Conservation (phyloP, 768 basidiomycete genomes). For the Tremella fuciformis region DNA sequence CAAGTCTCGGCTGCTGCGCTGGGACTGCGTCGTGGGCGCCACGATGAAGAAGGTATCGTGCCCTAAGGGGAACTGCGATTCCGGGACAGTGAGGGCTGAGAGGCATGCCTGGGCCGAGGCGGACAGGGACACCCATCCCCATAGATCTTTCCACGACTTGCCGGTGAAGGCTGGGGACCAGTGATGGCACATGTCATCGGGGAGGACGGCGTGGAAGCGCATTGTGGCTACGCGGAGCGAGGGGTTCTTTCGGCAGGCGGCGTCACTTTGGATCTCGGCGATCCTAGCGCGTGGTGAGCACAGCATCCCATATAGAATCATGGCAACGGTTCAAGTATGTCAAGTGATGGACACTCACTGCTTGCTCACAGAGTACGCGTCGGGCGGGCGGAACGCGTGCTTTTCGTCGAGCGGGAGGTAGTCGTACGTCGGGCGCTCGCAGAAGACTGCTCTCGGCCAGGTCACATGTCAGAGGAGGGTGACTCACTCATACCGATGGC, state of each 20-base stretch:
- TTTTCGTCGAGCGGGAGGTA: conserved; percentile 45
- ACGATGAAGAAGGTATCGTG: conserved; percentile 71
- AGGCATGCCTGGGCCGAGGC: conserved; percentile 66
- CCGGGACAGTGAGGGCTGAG: conserved; percentile 58
- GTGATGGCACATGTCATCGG: conserved; percentile 40
- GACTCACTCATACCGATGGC: conserved; percentile 39
- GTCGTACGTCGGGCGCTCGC: conserved; percentile 34
- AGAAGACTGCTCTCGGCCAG: conserved; percentile 23
- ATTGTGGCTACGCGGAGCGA: conserved; percentile 66
- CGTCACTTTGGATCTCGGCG: conserved; percentile 66
- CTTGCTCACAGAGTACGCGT: conserved; percentile 38
- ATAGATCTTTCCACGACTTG: conserved; percentile 54
- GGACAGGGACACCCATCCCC: conserved; percentile 70
- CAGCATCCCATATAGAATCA: too few relatives aligned
- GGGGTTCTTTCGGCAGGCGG: conserved; percentile 63
- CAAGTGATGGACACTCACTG: conserved; percentile 20
- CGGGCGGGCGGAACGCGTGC: conserved; percentile 36
- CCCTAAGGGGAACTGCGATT: conserved; percentile 42
- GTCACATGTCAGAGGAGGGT: neutral
- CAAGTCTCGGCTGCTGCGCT: conserved; percentile 54
- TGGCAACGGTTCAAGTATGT: too few relatives aligned
- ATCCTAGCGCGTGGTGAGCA: conserved; percentile 48
- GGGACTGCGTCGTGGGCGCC: conserved; percentile 58
- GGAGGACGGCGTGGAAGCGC: conserved; percentile 52
- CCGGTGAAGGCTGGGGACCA: conserved; percentile 47